Conservation (phyloP, 2,329 filamentous ascomycete genomes). For the Phaeosphaeriaceae sp. region DNA sequence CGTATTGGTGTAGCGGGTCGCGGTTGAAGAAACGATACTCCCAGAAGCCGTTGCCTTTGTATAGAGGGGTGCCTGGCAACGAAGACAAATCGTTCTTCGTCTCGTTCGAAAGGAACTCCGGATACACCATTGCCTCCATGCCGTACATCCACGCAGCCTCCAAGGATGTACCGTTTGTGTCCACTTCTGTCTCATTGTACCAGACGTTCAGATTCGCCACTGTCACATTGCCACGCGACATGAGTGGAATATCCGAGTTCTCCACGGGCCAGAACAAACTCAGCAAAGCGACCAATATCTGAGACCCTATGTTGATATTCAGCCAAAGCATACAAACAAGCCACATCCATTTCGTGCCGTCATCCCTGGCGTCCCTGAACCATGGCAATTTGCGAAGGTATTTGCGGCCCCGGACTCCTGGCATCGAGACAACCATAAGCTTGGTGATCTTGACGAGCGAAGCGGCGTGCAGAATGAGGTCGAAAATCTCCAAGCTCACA, state of each 20-base stretch:
- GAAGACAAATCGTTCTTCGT: conserved; percentile 26
- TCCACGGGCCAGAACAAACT: conserved; percentile 46
- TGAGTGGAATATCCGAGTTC: conserved; percentile 33
- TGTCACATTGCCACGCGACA: conserved; percentile 34
- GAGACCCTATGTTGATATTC: conserved; percentile 41
- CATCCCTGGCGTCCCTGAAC: conserved; percentile 40
- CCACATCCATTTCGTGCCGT: conserved; percentile 43
- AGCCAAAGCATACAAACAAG: conserved; percentile 42
- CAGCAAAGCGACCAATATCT: conserved; percentile 42
- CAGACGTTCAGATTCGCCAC: conserved; percentile 36
- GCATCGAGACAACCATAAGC: conserved; percentile 43
- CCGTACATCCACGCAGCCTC: conserved; percentile 42
- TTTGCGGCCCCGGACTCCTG: conserved; percentile 33
- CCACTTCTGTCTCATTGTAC: conserved; percentile 15
- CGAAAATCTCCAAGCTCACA: conserved; percentile 43
- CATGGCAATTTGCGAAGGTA: conserved; percentile 32
- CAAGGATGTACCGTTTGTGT: conserved; percentile 17
- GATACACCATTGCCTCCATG: conserved; percentile 36
- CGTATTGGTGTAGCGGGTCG: conserved; percentile 36
- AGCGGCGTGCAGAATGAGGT: conserved; percentile 41
- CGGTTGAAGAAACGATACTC: conserved; percentile 44
- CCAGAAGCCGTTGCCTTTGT: conserved; percentile 27
- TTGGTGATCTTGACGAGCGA: conserved; percentile 42
- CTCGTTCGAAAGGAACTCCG: conserved; percentile 17
- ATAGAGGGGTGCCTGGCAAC: conserved; percentile 34